Conservation (phyloP, 805 yeast genomes). For the Brettanomyces sp. region DNA sequence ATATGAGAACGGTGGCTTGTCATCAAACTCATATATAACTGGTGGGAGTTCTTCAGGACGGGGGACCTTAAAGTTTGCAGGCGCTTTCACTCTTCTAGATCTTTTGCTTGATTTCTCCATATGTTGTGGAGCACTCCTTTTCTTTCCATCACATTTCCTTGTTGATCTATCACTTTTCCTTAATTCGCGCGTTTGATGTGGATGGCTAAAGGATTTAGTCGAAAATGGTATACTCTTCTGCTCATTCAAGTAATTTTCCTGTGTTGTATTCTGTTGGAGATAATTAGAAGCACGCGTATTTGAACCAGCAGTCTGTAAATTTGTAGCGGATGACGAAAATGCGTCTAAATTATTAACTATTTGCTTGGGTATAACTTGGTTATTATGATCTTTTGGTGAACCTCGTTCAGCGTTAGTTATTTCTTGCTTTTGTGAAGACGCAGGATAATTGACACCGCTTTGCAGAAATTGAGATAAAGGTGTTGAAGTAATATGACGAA, state of each 20-base stretch:
- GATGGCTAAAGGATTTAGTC: background rate
- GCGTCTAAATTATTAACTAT: background rate
- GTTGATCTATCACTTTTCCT: background rate
- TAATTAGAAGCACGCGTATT: background rate
- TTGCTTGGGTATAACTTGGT: background rate
- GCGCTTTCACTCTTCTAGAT: slow-evolving; percentile 18
- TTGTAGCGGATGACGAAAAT: background rate
- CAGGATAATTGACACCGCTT: background rate
- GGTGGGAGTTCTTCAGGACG: slow-evolving; percentile 32
- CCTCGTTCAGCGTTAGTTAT: background rate
- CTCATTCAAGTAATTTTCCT: no score
- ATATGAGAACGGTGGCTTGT: slow-evolving; percentile 88
- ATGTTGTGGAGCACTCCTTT: background rate
- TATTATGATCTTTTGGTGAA: background rate
- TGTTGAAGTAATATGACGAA: background rate
- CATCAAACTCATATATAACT: slow-evolving; percentile 37
- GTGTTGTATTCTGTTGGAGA: no score
- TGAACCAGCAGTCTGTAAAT: background rate
- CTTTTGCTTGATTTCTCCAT: slow-evolving; percentile 6
- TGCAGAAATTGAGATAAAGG: background rate
- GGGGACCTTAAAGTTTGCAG: slow-evolving; percentile 24
- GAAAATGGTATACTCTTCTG: no score
- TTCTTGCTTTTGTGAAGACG: background rate
- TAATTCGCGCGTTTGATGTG: slow-evolving; percentile 3
- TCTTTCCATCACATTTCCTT: background rate